Conservation (phyloP, 345 rosid genomes). For the Brassica cretica region DNA sequence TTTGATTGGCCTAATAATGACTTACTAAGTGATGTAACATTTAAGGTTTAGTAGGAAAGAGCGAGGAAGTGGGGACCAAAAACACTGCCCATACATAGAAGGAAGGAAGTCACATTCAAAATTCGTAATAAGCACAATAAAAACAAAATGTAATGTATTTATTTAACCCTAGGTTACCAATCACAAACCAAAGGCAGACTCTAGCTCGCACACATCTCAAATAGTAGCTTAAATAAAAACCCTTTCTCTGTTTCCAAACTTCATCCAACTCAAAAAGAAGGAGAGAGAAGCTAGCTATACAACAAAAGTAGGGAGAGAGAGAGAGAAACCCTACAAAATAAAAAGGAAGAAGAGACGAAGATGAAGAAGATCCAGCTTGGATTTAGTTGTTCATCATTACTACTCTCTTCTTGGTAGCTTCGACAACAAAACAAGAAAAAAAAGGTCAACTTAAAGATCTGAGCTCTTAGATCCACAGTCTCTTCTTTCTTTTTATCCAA, state of each 20-base stretch:
- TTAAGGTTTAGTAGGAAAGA: conserved; percentile 18
- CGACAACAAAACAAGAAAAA: not conserved
- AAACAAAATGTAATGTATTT: conserved; percentile 35
- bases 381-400: conserved; percentile 38
- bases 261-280: conserved; percentile 29
- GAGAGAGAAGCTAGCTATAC: conserved; percentile 19
- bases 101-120: conserved; percentile 40
- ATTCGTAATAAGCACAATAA: conserved; percentile 40
- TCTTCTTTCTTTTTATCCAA: conserved; percentile 20
- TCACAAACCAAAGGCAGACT: conserved; percentile 28
- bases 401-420: conserved; percentile 13
- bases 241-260: conserved; percentile 27
- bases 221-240: conserved; percentile 11
- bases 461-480: conserved; percentile 19
- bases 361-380: conserved; percentile 45
- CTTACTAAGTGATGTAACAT: not conserved
- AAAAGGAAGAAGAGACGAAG: conserved; percentile 32
- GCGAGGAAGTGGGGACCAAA: conserved; percentile 58
- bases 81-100: conserved; percentile 55
- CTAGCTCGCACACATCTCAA: conserved; percentile 13
- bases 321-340: conserved; percentile 37
- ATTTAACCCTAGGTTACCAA: conserved; percentile 28
- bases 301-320: conserved; percentile 27
- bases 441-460: conserved; percentile 27
- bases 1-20: not conserved